Base-by-base conservation (phyloP, 2,329 filamentous ascomycete species). In the Ascocoryne sarcoides region DNA sequence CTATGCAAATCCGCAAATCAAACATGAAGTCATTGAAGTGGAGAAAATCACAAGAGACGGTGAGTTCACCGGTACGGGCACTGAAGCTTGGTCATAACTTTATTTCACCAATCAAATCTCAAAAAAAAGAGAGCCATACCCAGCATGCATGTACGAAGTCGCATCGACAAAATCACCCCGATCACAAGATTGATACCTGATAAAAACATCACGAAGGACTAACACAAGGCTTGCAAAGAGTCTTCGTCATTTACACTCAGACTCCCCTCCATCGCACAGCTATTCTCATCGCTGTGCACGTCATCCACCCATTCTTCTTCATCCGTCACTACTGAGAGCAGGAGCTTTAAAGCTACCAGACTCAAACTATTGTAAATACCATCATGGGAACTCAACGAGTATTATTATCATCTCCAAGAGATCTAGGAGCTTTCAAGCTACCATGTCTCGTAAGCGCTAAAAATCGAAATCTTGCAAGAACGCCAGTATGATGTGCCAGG, bases 361-460 rank as follows among this genome's bases (percentile, higher is more conserved):
- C 54, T 52, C 48, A 30, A 38, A 36, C 39, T 38, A n/a, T n/a
- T n/a, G n/a, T n/a, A 40, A 45, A 37, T 32, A 44, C 41, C 38
- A 37, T 43, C 39, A 32, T 17, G 20, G 44, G 32, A 43, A 43
- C 36, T 40, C 35, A 32, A 44, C 35, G 20, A 37, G 40, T 48
- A n/a, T n/a, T n/a, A n/a, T n/a, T n/a, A n/a, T n/a, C n/a, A n/a
- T n/a, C n/a, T n/a, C n/a, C n/a, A n/a, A n/a, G n/a, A n/a, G n/a
- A 46, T 49, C 37, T 47, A 48, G 56, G 57, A 58, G 53, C 57
- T 60, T 59, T 59, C 44, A 60, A 60, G 58, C 57, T 58, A 59
- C 57, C 55, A 52, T 53, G 45, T 51, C 51, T 55, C 47, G 36
- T 33, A n/a, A n/a, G n/a, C n/a, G 37, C 37, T 38, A 32, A 46